These are phyloP conservation scores for Pittosporum tobira DNA, from an alignment of 129 eudicot genomes.

Conservation along the genomic window DNA sequence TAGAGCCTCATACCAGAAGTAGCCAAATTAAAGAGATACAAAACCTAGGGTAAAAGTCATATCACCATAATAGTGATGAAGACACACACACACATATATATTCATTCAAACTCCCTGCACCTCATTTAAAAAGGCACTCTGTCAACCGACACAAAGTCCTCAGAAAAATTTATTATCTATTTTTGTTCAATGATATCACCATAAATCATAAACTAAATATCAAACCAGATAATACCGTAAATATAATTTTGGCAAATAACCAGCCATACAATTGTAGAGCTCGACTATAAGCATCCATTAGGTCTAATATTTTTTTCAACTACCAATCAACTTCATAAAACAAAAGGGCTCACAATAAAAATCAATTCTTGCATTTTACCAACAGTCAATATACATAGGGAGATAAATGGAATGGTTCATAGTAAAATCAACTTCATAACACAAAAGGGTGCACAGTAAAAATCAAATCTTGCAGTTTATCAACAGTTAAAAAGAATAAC, in stretches of 20 bases:
- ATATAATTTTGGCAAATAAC: neutral
- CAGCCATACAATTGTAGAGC: no score
- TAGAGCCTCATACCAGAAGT: neutral
- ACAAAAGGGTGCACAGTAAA: neutral
- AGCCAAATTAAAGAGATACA: neutral
- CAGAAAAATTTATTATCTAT: neutral
- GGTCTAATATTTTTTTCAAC: no score
- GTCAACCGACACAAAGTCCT: neutral
- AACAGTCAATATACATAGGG: no score
- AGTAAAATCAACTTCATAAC: neutral
- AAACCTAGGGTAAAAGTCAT: neutral
- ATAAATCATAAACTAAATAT: neutral
- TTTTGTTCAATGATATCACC: neutral
- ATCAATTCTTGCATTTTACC: no score
- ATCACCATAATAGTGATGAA: no score
- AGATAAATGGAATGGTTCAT: no score
- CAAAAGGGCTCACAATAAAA: neutral
- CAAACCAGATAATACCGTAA: no score
- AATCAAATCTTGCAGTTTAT: no score
- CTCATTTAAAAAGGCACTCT: neutral
- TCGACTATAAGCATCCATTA: neutral
- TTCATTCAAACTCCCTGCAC: neutral
- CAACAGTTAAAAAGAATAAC: neutral
- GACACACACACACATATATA: neutral
- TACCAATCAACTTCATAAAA: neutral